Evolutionary conservation across 495 filamentous ascomycete genomes (phyloP).

Genomic region (Talaromyces proteolyticus): DNA sequence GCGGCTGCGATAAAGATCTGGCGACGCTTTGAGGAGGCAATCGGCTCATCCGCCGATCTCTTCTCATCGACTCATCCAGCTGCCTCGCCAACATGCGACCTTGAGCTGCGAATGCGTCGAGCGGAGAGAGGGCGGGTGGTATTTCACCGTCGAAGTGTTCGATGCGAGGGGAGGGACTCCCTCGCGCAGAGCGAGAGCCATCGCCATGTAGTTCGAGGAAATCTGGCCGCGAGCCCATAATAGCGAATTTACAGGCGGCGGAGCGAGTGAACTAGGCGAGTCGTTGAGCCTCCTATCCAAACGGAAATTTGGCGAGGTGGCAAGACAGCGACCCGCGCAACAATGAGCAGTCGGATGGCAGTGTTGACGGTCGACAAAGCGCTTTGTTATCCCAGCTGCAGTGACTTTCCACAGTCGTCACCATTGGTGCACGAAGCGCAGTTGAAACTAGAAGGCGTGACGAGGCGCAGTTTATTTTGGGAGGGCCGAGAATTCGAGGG

Average conservation of each 20-base stretch:
- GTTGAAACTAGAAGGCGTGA: not conserved
- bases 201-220: not conserved
- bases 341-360: not conserved
- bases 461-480: not conserved
- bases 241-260: not conserved
- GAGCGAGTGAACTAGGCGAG: not conserved
- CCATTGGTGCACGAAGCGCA: not conserved
- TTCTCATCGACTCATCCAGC: slow-evolving; percentile 65
- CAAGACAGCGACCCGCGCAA: not conserved
- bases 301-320: not conserved
- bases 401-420: not conserved
- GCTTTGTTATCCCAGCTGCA: too few species aligned
- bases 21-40: slow-evolving; percentile 78
- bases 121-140: slow-evolving; percentile 85
- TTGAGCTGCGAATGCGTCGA: slow-evolving; percentile 90
- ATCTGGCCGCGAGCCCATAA: slow-evolving; percentile 4
- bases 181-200: not conserved
- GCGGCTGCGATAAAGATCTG: slow-evolving; percentile 60
- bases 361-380: not conserved
- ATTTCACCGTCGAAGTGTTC: slow-evolving; percentile 76
- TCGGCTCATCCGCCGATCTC: slow-evolving; percentile 72
- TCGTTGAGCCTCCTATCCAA: not conserved
- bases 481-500: not conserved
- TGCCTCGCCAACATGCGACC: slow-evolving; percentile 82
- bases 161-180: slow-evolving; percentile 29